Percentiles rank a stretch among this genome's conserved stretches.
Conservation (phyloP, 352 stramenopile species). For the Pythium guiyangense region DNA sequence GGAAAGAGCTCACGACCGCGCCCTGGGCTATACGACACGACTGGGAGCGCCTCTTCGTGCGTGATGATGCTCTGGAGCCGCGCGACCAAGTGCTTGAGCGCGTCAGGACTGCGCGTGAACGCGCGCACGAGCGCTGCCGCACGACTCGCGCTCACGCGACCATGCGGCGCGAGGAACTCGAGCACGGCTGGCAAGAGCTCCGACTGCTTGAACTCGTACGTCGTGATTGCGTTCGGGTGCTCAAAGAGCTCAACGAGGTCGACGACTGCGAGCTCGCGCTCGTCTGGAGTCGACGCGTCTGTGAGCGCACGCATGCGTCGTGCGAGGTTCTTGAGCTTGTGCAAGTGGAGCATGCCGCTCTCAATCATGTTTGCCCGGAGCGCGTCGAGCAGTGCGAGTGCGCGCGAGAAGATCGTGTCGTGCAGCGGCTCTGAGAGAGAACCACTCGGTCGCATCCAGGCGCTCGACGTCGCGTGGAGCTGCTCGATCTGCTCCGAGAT, state of each 20-base stretch:
- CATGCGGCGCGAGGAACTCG: slow-evolving; percentile 36
- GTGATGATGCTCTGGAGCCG: slow-evolving; percentile 74
- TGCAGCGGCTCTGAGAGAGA: slow-evolving; percentile 4
- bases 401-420: slow-evolving; percentile 53
- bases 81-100: slow-evolving; percentile 51
- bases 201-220: slow-evolving; percentile 84
- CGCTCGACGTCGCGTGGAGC: slow-evolving; percentile 36
- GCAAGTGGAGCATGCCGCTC: slow-evolving; percentile 69
- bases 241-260: slow-evolving; percentile 79
- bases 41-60: slow-evolving; percentile 61
- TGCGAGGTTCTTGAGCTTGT: slow-evolving; percentile 69
- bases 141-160: slow-evolving; percentile 28
- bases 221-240: slow-evolving; percentile 70
- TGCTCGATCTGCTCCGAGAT: slow-evolving; percentile 76
- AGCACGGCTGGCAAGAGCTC: slow-evolving; percentile 62
- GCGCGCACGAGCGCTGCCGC: slow-evolving; percentile 29
- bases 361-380: slow-evolving; percentile 66
- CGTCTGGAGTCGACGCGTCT: slow-evolving; percentile 12
- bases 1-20: slow-evolving; percentile 78
- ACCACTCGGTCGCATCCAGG: slow-evolving; percentile 23
- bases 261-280: slow-evolving; percentile 53
- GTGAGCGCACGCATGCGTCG: slow-evolving; percentile 52
- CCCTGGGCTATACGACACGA: slow-evolving; percentile 52
- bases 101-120: slow-evolving; percentile 41
- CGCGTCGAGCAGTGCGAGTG: slow-evolving; percentile 43